Evolutionary conservation across 768 basidiomycete genomes (phyloP).

Genomic region (Mycena leptocephala): DNA sequence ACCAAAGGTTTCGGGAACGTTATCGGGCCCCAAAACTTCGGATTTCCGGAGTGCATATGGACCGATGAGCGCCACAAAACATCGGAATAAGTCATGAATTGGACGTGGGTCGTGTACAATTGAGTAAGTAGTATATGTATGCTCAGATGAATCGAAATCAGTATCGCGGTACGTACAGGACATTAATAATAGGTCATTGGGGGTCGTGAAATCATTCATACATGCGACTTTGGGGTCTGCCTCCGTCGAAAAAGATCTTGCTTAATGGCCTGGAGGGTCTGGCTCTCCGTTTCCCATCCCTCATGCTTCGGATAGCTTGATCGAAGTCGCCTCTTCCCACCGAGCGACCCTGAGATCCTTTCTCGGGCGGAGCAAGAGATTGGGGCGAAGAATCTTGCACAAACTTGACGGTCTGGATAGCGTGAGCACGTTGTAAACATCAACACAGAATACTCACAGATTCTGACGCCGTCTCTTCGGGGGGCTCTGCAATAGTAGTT

Average conservation of each 20-base stretch:
- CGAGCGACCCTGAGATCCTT: conserved; percentile 65
- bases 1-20: no score
- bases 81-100: neutral
- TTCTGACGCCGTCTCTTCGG: conserved; percentile 37
- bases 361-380: conserved; percentile 47
- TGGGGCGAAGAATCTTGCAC: conserved; percentile 42
- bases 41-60: no score
- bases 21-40: no score
- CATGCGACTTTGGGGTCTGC: conserved; percentile 52
- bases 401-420: conserved; percentile 62
- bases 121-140: neutral
- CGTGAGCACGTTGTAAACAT: conserved; percentile 11
- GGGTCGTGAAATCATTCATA: conserved; percentile 38
- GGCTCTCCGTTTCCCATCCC: conserved; percentile 72
- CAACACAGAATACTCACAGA: conserved; percentile 36
- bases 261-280: conserved; percentile 73
- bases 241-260: conserved; percentile 87
- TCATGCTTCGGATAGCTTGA: conserved; percentile 87
- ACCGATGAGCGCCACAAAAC: no score
- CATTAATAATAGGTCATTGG: no score
- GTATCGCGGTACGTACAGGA: neutral
- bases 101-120: conserved; percentile 15
- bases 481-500: conserved; percentile 41
- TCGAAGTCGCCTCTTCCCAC: conserved; percentile 88
- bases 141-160: neutral